Evolutionary conservation across 2,329 filamentous ascomycete genomes (phyloP), one percentile per base, ranked within the genome.

Genomic region (Apiospora pterosperma): DNA sequence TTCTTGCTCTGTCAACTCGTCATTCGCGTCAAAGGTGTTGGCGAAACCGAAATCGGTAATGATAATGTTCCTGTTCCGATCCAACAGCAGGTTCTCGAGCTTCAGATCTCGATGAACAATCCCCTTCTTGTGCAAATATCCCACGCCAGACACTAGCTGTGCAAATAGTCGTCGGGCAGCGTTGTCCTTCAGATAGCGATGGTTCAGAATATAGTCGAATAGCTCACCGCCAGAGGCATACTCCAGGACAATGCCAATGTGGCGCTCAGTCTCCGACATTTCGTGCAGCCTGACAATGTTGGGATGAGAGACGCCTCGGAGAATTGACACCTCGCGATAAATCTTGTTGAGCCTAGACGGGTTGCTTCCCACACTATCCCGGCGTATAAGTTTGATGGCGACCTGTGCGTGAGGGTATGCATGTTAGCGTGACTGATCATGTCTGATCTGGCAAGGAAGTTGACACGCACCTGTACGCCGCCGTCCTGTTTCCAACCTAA

Each of bases 21-120:
- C 96, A 39, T 83, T 81, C 0, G 96, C 88, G 74, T 97, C 92
- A 75, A 99, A 99, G 0, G 94, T 98, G 78, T 99, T 99, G 70
- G 96, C 96, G 76, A 99, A 99, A 21, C 96, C 96, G 79, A 99
- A 99, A 79, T 99, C 96, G 19, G 96, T 99, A 75, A 99, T 99
- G 80, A 99, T 99, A 74, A 99, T 98, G 81, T 99, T 99, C 68
- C 93, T 91, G 76, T 99, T 97, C 68, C 95, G 90, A 79, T 99
- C 96, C 62, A 99, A 85, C 41, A 99, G 85, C 72, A 99, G 78
- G 75, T 99, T 99, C 80, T 99, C 96, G 59, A 99, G 84, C 80
- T 99, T 99, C 69, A 99, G 80, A 80, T 99, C 96, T 73, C 96
- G 90, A 77, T 99, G 96, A 16, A 99, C 96, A 70, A 99, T 99